Base-by-base conservation (phyloP, 208 protist species). In the Tetramitus jugosus region DNA sequence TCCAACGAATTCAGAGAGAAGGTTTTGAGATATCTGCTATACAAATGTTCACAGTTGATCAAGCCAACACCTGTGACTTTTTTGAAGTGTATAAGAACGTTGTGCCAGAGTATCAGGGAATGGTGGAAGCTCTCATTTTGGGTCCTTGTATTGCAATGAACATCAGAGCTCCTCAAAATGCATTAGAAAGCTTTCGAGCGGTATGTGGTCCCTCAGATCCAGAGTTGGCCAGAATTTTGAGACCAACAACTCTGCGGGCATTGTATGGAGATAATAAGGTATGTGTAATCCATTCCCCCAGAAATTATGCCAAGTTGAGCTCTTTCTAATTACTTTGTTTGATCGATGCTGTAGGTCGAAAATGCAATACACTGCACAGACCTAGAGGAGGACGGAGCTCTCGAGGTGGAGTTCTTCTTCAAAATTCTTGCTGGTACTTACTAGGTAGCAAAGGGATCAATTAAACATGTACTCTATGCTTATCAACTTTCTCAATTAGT, bases 71-170 rank as follows among this genome's bases (percentile, higher is more conserved):
- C 2, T 88, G 91, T 75, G 95, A 98, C 79, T 98, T 98, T 84
- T 84, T 97, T 74, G 94, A 97, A 82, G 95, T 98, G 26, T 98
- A 98, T 87, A 92, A 92, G 74, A 93, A 93, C 56, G 94, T 97
- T 10, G 79, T 96, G 8, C 93, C 94, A 31, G 93, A 98, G 84
- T 96, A 94, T 81, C 86, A 88, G 69, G 86, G 86, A 76, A 80
- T 97, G 68, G 93, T 96, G 33, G 90, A 95, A 79, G 87, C 96
- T 82, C 87, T 95, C 79, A 89, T 88, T 8, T 94, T 88, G 53
- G 92, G 90, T 1, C 85, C 91, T 23, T 91, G 84, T 81, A 90
- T 91, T 82, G 93, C 89, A 14, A 82, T 95, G 60, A 89, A 96
- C 83, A 87, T 96, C 62, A 29, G 35, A 31, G 88, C 85, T 74